Base-by-base conservation (phyloP, 805 yeast species). In the Metschnikowia henanensis region DNA sequence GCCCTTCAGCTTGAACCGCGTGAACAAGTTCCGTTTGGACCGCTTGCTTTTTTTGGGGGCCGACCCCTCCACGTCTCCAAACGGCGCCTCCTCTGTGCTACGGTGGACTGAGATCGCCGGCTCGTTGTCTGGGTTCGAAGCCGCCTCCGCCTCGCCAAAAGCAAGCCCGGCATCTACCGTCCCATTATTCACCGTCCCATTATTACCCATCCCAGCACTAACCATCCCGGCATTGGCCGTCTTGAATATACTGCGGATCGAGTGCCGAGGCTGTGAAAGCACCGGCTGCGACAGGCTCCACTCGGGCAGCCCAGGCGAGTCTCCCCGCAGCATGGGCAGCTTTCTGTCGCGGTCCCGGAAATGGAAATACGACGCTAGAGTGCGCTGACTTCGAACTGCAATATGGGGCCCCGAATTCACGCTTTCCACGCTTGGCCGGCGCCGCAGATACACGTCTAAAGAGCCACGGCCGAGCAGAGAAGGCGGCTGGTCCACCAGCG, bases 341-440 rank as follows among this genome's bases (percentile, higher is more conserved):
- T 39, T 35, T 13, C 28, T 43, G 18, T 44, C 42, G 10, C 47
- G 35, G 20, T 45, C 45, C 10, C 44, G 34, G 32, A 71, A 71
- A 6, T 75, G 75, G 29, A 71, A 61, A 47, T 68, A 69, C 41
- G 67, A 68, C 5, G 66, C 59, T 18, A 71, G 59, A 2, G 74
- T 65, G 19, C 56, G 35, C 26, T 46, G 52, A 16, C 46, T 41
- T 3, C 50, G 41, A 12, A 30, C 49, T 4, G 53, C 47, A 5
- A 46, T 49, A 18, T 42, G 13, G 7, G 46, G 42, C 6, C 49
- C 53, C 8, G 61, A 51, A 10, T 51, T 52, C 37, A 57, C 64
- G 49, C 66, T 60, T 26, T 67, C 73, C 10, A 67, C 54, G 5
- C 66, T 60, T 10, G 52, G 56, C 18, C 70, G 53, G 30, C 47